Base-by-base conservation (phyloP, 2,329 filamentous ascomycete genomes). In the Pseudogymnoascus sp. region DNA sequence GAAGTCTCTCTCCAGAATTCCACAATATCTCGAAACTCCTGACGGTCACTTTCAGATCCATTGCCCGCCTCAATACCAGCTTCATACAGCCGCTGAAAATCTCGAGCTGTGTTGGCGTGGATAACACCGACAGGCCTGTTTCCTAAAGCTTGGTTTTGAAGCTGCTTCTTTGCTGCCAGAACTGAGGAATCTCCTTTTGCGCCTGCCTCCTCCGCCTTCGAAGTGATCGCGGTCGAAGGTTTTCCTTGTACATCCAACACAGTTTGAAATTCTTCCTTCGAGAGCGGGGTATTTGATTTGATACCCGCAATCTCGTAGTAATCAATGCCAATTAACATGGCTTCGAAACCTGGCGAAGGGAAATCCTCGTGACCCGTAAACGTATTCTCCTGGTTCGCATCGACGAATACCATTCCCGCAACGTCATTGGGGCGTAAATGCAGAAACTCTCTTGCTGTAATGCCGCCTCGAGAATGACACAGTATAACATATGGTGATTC, bases 321-420 rank as follows among this genome's bases (percentile, higher is more conserved):
- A 28, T 65, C 62, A 23, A 66, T 3, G 5, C 59, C 61, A 12
- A 21, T 41, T 9, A 21, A 28, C 5, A 64, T 33, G n/a, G 61
- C 37, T 12, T 9, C 23, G 11, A 65, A 21, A 37, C 11, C 61
- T 16, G 62, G 28, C 5, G 38, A 45, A 4, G 61, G 61, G 21
- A 60, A 65, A 5, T 63, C 40, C 5, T 55, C 61, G 14, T 59
- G 59, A 31, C 12, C 6, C 9, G 38, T 37, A 38, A 52, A 61
- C 14, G 59, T 61, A 18, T 52, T 61, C 37, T 67, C 66, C 4
- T 49, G 55, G 35, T 66, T 65, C 9, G 59, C 63, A 37, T 67
- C 65, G 4, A 66, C 65, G 41, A 67, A 65, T 6, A 67, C 55
- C 28, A 66, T 64, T 8, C 66, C 66, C 7, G 62, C 60, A 21